Base-by-base conservation (phyloP, 495 filamentous ascomycete genomes). In the Penicillium desertorum region DNA sequence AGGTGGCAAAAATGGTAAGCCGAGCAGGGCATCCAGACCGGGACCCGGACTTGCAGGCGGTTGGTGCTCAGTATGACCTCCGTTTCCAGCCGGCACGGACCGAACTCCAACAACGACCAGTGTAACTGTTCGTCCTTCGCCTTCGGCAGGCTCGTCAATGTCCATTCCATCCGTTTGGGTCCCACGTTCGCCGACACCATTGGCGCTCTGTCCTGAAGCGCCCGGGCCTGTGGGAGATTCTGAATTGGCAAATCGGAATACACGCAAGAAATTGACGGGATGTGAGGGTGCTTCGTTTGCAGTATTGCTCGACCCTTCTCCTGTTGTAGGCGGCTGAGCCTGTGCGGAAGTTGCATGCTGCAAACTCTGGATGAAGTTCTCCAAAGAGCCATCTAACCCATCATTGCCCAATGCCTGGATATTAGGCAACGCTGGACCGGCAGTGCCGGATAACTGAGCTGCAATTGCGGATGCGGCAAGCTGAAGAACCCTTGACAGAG, bases 81-180 rank as follows among this genome's bases (percentile, higher is more conserved):
- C 75, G 51, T 73, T 79, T 41, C 79, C 74, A 16, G 85, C 77
- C 17, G 81, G 81, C 37, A 89, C 86, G 11, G 86, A 88, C 30
- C 87, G 78, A 41, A 91, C 88, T 10, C 88, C 88, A 44, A 91
- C 87, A 41, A 90, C 82, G 30, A 88, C 86, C 51, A 88, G 76
- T 8, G 86, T 86, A 16, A 88, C 83, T 58, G 83, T 85, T 16
- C 86, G 78, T 12, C 80, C 85, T 54, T 87, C 85, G 20, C 70
- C 76, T 45, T 83, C 81, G 20, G 69, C 54, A 48, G 76, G 70
- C 36, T 77, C 76, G 42, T 81, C 75, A 45, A 73, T 59, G 54
- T 77, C 74, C 62, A 77, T 68, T 43, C 62, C 64, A 51, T 74
- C 70, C 5, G 56, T 49, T 14, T 58, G 49, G 9, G 54, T 50